A percentile compares a stretch with the other conserved stretches of the same genome.
Evolutionary conservation across 495 filamentous ascomycete species (phyloP).

Genomic region (Daldinia bambusicola): DNA sequence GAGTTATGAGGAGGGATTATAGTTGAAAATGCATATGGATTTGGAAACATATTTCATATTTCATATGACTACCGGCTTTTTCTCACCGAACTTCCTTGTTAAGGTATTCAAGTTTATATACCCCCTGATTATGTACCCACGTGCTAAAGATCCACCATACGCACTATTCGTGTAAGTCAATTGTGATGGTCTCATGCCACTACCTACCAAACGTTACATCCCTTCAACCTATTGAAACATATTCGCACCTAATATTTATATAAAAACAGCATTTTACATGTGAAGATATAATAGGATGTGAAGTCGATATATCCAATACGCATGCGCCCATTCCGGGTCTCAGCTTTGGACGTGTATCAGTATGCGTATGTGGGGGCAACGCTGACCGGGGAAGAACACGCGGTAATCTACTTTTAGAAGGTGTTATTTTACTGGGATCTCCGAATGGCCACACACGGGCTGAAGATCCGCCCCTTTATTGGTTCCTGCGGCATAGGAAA

Average conservation of each 20-base stretch:
- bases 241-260: not conserved
- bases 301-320: conserved; percentile 7
- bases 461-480: conserved; percentile 7
- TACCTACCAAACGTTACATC: not conserved
- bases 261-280: not conserved
- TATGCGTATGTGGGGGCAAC: not conserved
- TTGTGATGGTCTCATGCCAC: not conserved
- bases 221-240: not conserved
- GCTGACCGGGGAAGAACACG: conserved; percentile 4
- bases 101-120: not conserved
- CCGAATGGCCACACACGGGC: conserved; percentile 12
- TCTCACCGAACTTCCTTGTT: not conserved
- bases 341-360: not conserved
- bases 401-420: conserved; percentile 12
- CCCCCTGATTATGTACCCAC: not conserved
- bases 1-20: not conserved
- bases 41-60: no score
- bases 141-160: not conserved
- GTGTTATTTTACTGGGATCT: conserved; percentile 9
- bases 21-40: not conserved
- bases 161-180: not conserved
- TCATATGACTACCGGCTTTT: not conserved
- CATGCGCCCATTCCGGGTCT: not conserved
- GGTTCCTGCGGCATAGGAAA: not conserved
- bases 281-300: not conserved